Percentiles rank a stretch among this genome's conserved stretches.
phyloP scores from a whole-genome alignment of 169 alveolate species.

The Plasmodium coatneyi region DNA sequence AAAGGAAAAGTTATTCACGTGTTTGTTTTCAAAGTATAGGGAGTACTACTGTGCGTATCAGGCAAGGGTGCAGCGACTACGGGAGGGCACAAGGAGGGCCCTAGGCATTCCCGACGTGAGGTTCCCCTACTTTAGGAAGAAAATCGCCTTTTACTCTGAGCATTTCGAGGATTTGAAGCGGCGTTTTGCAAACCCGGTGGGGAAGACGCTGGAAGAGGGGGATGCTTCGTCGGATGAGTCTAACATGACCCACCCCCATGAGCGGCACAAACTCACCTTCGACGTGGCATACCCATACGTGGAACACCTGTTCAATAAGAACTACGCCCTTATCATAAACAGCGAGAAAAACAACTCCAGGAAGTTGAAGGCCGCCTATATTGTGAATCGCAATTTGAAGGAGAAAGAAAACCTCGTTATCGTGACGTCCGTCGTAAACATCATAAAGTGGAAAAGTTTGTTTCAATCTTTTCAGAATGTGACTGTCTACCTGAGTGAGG shows the following conservation, averaged over 20 bases:
- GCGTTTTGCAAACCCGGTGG: neutral
- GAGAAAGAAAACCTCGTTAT: constrained; percentile 32
- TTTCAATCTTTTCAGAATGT: neutral
- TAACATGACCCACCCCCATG: neutral
- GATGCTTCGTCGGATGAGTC: neutral
- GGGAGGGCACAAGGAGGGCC: neutral
- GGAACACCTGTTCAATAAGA: constrained; percentile 14
- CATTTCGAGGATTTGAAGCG: constrained; percentile 26
- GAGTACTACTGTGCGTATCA: constrained; percentile 2
- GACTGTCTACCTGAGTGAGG: constrained; percentile 58
- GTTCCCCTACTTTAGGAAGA: constrained; percentile 2
- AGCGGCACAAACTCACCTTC: constrained; percentile 8
- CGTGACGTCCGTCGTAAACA: constrained; percentile 42
- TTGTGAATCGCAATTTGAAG: constrained; percentile 29
- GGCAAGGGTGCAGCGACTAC: neutral
- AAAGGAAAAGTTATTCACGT: constrained; percentile 5
- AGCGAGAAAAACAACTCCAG: constrained; percentile 55
- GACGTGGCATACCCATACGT: constrained; percentile 15
- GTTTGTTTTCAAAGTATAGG: constrained; percentile 6
- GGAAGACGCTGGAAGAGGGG: neutral
- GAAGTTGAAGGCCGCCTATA: constrained; percentile 56
- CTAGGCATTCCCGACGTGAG: constrained; percentile 7
- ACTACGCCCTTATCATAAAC: constrained; percentile 38
- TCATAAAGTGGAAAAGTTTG: constrained; percentile 38
- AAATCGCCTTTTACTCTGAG: constrained; percentile 15